Base-by-base conservation (phyloP, 768 basidiomycete genomes). In the Auricularia sp. region DNA sequence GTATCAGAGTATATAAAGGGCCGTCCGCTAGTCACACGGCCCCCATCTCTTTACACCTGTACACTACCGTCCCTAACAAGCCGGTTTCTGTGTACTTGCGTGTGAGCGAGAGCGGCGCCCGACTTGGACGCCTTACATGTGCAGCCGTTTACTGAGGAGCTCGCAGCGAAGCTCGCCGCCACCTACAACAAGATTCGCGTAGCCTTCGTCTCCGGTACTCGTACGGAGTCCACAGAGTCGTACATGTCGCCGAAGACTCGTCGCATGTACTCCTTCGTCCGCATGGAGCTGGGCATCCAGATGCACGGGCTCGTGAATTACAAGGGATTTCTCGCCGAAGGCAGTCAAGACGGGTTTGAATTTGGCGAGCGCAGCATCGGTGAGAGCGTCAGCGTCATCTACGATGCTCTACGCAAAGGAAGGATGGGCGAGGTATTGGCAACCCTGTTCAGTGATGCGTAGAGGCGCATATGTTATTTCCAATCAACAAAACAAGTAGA, bases 301-400 rank as follows among this genome's bases (percentile, higher is more conserved):
- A 93, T 92, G 89, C 85, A 92, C 67, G 91, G 91, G 14, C 78
- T 81, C 5, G 89, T 90, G 69, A 94, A 94, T 70, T 78, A 85
- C 14, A 65, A 58, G 3, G 8, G 64, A 34, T 72, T 71, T 65
- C 64, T 69, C 54, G 45, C 39, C 18, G 65, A 24, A 35, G 18
- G 24, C 33, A 18, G 47, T 29, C 44, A 18, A 51, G 47, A 51
- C 47, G 47, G 47, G 5, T 18, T 42, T 42, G 39, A 7, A 14
- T 51, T 51, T 18, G 47, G 47, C 47, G 47, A 51, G 18, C 8
- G 47, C 5, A 51, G 47, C 47, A 21, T 51, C 16, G 47, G 47
- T 6, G 47, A 51, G 47, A 51, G 47, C 21, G 47, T 51, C 47
- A 51, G 47, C 18, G 5, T 51, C 21, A 51, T 51, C 47, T 51